Percentiles rank a stretch among this genome's conserved stretches.
phyloP scores from a whole-genome alignment of 495 filamentous ascomycete genomes.

The Aspergillus olivimuriae region DNA sequence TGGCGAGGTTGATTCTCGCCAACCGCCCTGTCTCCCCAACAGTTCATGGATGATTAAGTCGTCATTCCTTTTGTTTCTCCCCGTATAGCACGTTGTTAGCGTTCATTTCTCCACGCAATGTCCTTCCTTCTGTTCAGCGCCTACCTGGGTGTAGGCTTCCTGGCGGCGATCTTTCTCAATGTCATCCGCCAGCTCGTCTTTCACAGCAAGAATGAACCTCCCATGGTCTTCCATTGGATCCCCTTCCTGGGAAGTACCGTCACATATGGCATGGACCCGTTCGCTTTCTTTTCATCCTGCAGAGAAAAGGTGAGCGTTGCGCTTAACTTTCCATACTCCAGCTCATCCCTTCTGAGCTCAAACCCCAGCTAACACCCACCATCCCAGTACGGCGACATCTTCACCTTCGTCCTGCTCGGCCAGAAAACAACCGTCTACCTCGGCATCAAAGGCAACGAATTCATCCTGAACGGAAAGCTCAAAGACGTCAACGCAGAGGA shows the following conservation, averaged over 20 bases:
- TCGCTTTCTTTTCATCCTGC: slow-evolving; percentile 66
- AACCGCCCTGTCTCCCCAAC: too few relatives aligned
- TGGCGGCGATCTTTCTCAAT: slow-evolving; percentile 56
- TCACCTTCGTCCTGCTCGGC: slow-evolving; percentile 73
- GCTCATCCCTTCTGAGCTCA: neutral
- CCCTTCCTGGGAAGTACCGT: slow-evolving; percentile 75
- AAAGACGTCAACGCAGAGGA: slow-evolving; percentile 79
- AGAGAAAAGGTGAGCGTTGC: slow-evolving; percentile 55
- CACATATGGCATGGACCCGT: slow-evolving; percentile 78
- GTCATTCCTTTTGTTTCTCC: too few relatives aligned
- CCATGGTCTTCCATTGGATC: slow-evolving; percentile 79
- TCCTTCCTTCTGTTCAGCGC: slow-evolving; percentile 9
- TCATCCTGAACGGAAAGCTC: slow-evolving; percentile 80
- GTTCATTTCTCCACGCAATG: slow-evolving; percentile 11
- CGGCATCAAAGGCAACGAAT: slow-evolving; percentile 75
- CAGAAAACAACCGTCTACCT: slow-evolving; percentile 71
- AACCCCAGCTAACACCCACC: neutral
- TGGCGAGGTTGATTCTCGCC: too few relatives aligned
- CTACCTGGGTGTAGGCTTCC: slow-evolving; percentile 20
- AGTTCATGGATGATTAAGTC: too few relatives aligned
- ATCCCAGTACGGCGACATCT: slow-evolving; percentile 66
- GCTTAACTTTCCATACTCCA: too few relatives aligned
- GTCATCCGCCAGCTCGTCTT: slow-evolving; percentile 63
- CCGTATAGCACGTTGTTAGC: too few relatives aligned
- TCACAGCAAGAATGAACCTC: slow-evolving; percentile 66